Percentiles rank a stretch among this genome's conserved stretches.
phyloP scores from a whole-genome alignment of 2,329 filamentous ascomycete species.

The Canariomyces notabilis region DNA sequence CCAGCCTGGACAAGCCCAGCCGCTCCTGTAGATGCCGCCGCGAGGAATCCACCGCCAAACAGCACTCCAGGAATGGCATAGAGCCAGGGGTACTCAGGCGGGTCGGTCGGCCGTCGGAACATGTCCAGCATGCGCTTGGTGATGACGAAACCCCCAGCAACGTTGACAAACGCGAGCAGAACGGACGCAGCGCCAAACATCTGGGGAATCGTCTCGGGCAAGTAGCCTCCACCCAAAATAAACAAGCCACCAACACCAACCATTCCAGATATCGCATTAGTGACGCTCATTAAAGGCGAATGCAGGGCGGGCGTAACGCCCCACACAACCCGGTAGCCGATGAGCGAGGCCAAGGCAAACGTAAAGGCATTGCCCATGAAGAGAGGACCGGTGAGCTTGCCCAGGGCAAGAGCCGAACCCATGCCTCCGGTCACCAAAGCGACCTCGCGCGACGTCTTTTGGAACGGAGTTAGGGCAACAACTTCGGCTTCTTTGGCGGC shows the following conservation, averaged over 20 bases:
- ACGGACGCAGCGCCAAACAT: conserved; percentile 73
- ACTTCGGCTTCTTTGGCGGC: conserved; percentile 53
- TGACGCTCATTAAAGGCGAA: conserved; percentile 87
- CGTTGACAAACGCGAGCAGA: conserved; percentile 79
- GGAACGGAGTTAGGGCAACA: conserved; percentile 73
- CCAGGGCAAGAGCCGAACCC: conserved; percentile 67
- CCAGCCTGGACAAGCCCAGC: conserved; percentile 82
- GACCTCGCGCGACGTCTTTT: conserved; percentile 73
- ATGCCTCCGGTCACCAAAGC: conserved; percentile 70
- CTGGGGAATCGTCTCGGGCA: conserved; percentile 75
- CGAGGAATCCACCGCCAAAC: conserved; percentile 77
- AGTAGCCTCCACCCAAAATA: conserved; percentile 75
- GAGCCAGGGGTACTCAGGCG: conserved; percentile 82
- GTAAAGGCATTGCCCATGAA: conserved; percentile 89
- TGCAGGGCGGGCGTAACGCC: conserved; percentile 78
- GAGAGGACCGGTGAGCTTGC: conserved; percentile 73
- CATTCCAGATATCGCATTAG: conserved; percentile 88
- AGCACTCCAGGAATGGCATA: conserved; percentile 72
- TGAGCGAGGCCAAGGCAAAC: conserved; percentile 75
- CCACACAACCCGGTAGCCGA: conserved; percentile 87
- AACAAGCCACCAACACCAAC: conserved; percentile 86
- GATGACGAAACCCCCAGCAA: conserved; percentile 84
- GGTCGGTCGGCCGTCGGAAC: conserved; percentile 82
- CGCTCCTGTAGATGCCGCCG: conserved; percentile 74
- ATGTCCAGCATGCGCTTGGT: conserved; percentile 93